These are phyloP conservation scores for Colletotrichum sp. DNA, from an alignment of 2,329 filamentous ascomycete genomes.

Conservation along the genomic window DNA sequence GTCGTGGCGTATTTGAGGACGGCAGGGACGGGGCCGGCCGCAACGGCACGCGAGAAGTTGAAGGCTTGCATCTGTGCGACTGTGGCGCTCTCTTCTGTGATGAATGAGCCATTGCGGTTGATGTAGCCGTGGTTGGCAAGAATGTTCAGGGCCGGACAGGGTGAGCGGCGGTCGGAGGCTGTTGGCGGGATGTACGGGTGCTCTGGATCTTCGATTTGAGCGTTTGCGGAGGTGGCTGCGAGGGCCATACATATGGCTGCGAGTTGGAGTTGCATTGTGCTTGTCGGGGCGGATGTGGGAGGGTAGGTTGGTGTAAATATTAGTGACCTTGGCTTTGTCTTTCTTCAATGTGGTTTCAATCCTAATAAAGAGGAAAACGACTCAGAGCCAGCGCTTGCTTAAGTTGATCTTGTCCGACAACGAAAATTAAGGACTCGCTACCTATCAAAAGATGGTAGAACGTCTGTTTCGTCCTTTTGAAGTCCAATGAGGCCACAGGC, in stretches of 20 bases:
- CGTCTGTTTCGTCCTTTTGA: not conserved
- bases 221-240: not conserved
- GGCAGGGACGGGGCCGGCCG: not conserved
- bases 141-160: not conserved
- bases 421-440: not conserved
- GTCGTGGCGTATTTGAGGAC: not conserved
- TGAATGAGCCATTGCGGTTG: not conserved
- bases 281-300: not conserved
- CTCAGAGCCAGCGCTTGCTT: too few relatives aligned
- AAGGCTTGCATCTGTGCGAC: not conserved
- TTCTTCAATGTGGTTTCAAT: too few relatives aligned
- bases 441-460: not conserved
- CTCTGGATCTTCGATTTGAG: not conserved
- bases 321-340: too few relatives aligned
- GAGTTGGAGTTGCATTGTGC: not conserved
- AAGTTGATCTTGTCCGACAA: not conserved
- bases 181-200: not conserved
- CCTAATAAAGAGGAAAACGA: too few relatives aligned
- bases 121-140: conserved; percentile 6
- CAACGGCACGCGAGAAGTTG: not conserved
- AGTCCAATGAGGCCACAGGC: not conserved
- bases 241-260: not conserved
- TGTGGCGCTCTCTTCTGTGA: conserved; percentile 1
- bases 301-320: not conserved
- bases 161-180: not conserved